Conservation (phyloP, 495 filamentous ascomycete species). For the Penicillium macrosclerotiorum region DNA sequence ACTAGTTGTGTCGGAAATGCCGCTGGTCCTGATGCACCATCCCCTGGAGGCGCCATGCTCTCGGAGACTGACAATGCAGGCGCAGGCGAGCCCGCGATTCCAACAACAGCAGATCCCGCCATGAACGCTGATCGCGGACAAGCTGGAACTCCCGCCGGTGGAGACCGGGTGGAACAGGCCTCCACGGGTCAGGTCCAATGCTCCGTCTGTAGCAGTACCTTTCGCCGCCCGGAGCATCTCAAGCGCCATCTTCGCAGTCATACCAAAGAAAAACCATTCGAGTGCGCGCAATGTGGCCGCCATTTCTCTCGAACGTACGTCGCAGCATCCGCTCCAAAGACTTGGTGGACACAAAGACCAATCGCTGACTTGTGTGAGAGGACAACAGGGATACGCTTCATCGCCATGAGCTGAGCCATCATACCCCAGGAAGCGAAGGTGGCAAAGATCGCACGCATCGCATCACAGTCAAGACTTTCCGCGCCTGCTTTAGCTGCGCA, state of each 20-base stretch:
- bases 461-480: constrained; percentile 46
- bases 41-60: constrained; percentile 30
- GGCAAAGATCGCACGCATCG: constrained; percentile 40
- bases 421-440: constrained; percentile 37
- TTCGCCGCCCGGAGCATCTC: constrained; percentile 67
- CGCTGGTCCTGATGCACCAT: constrained; percentile 12
- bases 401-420: constrained; percentile 55
- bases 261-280: constrained; percentile 67
- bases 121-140: constrained; percentile 6
- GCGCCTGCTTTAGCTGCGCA: constrained; percentile 57
- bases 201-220: constrained; percentile 52
- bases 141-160: constrained; percentile 11
- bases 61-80: constrained; percentile 29
- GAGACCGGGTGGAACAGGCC: constrained; percentile 21
- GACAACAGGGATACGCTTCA: constrained; percentile 58
- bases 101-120: not conserved
- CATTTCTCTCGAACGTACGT: constrained; percentile 62
- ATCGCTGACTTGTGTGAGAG: not conserved
- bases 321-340: not conserved
- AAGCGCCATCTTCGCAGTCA: constrained; percentile 72
- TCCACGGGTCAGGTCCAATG: constrained; percentile 39
- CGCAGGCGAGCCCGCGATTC: constrained; percentile 16
- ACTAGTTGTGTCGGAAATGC: constrained; percentile 13
- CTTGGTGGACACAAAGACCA: not conserved
- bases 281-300: constrained; percentile 63